Conservation (phyloP, 2,329 filamentous ascomycete genomes). For the Cladophialophora immunda region DNA sequence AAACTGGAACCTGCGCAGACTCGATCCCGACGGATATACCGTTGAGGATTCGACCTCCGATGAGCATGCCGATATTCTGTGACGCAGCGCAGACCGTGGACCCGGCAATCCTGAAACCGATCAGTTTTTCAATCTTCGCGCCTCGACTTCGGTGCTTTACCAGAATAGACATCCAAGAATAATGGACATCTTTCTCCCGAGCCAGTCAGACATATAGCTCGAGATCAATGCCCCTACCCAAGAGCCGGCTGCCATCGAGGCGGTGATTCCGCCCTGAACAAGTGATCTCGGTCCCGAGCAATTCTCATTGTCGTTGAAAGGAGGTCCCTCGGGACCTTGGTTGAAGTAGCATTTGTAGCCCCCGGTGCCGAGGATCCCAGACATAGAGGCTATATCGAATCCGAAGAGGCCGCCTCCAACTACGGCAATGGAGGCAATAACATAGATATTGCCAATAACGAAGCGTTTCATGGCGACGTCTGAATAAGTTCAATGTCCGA, state of each 20-base stretch:
- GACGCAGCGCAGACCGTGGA: too few species aligned
- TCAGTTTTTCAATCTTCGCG: too few species aligned
- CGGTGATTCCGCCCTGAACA: slow-evolving; percentile 48
- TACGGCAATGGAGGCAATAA: slow-evolving; percentile 51
- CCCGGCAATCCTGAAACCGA: too few species aligned
- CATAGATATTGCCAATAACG: too few species aligned
- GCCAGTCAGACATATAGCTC: slow-evolving; percentile 61
- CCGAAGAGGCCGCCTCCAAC: slow-evolving; percentile 66
- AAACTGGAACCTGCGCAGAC: slow-evolving; percentile 76
- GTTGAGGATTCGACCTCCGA: slow-evolving; percentile 57
- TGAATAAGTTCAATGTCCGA: too few species aligned
- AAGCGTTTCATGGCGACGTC: too few species aligned
- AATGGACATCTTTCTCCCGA: slow-evolving; percentile 63
- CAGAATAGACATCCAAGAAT: too few species aligned
- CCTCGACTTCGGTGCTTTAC: too few species aligned
- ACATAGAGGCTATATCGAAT: slow-evolving; percentile 66
- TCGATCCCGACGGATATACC: slow-evolving; percentile 78
- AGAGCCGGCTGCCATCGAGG: slow-evolving; percentile 50
- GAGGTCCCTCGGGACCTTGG: slow-evolving; percentile 35
- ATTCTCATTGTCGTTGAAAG: slow-evolving; percentile 21
- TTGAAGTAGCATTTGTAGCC: slow-evolving; percentile 64
- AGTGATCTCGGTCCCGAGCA: slow-evolving; percentile 51
- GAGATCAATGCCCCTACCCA: slow-evolving; percentile 57
- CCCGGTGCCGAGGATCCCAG: slow-evolving; percentile 57
- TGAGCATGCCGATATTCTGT: too few species aligned